Evolutionary conservation across 495 filamentous ascomycete species (phyloP), one percentile per base, ranked within the genome.

Genomic region (Penicillium taxi): DNA sequence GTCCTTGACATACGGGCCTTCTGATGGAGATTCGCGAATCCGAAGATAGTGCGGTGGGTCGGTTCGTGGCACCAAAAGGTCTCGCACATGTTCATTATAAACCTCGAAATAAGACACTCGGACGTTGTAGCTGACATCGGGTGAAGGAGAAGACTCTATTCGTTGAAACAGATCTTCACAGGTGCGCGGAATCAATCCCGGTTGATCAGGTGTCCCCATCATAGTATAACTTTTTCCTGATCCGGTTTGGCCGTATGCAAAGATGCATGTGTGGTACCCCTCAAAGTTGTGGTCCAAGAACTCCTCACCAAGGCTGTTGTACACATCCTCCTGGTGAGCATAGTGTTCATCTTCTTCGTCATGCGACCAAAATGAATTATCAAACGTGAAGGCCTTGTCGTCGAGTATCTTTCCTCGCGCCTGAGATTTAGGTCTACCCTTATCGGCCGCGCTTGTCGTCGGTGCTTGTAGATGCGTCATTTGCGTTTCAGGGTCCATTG

Each of bases 261-360:
- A 96, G 44, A 99, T 96, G 55, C 91, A 99, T 0, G 91, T 99
- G 60, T 99, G 88, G 62, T 96, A 99, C 40, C 91, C 91, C 52
- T 96, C 90, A 45, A 99, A 99, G 61, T 99, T 99, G 67, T 96
- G 93, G 58, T 99, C 93, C 35, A 99, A 70, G 42, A 96, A 96
- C 45, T 96, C 93, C 55, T 96, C 91, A 22, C 93, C 91, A 4
- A 99, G 72, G 21, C 80, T 79, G 55, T 94, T 84, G 67, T 99
- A 99, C 27, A 99, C 82, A 53, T 96, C 84, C 45, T 89, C 87
- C 50, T 99, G 91, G 39, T 78, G 68, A 13, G 83, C 84, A 49
- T 87, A 89, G 50, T 87, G 80, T 33, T 77, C 67, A 45, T 94
- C 87, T 18, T 62, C 49, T 22, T 69, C 64, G 48, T 90, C 62